Percentiles rank a stretch among this genome's conserved stretches.
Conservation (phyloP, 2,329 filamentous ascomycete genomes). For the Pseudomassariella vexata region DNA sequence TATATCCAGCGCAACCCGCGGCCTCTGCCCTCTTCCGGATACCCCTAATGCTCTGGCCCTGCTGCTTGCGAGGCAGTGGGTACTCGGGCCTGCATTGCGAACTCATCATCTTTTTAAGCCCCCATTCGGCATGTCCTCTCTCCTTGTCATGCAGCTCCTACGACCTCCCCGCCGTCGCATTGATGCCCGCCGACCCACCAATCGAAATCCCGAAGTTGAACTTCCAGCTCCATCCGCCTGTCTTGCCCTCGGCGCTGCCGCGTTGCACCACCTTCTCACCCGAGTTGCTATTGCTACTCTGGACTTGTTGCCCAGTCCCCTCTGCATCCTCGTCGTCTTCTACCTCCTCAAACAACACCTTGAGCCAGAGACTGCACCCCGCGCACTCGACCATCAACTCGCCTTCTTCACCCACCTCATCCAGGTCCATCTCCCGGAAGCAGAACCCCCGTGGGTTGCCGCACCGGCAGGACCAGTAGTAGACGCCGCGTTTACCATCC, state of each 20-base stretch:
- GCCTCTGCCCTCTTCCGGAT: too few relatives aligned
- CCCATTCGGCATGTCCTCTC: too few relatives aligned
- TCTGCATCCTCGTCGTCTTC: conserved; percentile 27
- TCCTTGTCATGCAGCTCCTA: too few relatives aligned
- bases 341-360: conserved; percentile 56
- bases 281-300: conserved; percentile 13
- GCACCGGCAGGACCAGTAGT: conserved; percentile 57
- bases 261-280: conserved; percentile 12
- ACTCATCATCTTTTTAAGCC: too few relatives aligned
- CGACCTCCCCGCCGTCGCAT: neutral
- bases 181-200: conserved; percentile 5
- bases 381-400: conserved; percentile 59
- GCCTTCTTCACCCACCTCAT: conserved; percentile 51
- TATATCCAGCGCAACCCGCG: too few relatives aligned
- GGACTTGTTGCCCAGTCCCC: conserved; percentile 4
- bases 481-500: conserved; percentile 41
- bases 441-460: conserved; percentile 57
- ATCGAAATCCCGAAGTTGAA: conserved; percentile 23
- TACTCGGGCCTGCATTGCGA: too few relatives aligned
- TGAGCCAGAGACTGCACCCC: conserved; percentile 62
- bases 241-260: conserved; percentile 10
- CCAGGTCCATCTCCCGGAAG: conserved; percentile 53
- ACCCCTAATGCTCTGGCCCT: too few relatives aligned
- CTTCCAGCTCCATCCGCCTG: conserved; percentile 13
- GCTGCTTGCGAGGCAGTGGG: too few relatives aligned